phyloP scores from a whole-genome alignment of 176 grass and related monocot genomes.

The Saccharum spontaneum region DNA sequence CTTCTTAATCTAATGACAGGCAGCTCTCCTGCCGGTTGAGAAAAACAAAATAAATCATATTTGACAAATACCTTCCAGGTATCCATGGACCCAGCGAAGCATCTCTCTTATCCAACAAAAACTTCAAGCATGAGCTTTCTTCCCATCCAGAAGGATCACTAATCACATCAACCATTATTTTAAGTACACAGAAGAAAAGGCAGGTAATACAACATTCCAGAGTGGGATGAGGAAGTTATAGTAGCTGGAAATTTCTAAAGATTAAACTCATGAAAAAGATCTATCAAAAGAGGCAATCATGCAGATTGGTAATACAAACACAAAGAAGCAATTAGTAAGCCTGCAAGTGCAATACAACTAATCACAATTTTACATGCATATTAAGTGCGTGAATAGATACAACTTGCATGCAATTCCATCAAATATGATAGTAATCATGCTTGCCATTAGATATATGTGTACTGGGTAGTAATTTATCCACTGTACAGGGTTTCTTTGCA shows the following conservation, averaged over 20 bases:
- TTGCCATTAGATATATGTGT: neutral
- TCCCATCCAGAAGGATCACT: slow-evolving; percentile 94
- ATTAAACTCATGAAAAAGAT: neutral
- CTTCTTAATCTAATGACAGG: too few relatives aligned
- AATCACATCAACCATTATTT: slow-evolving; percentile 31
- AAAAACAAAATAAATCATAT: slow-evolving; percentile 32
- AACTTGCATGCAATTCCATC: neutral
- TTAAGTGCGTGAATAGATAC: neutral
- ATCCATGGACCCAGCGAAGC: slow-evolving; percentile 87
- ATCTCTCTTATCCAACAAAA: slow-evolving; percentile 94
- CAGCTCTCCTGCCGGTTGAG: too few relatives aligned
- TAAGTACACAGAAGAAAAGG: slow-evolving; percentile 26
- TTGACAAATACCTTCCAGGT: slow-evolving; percentile 84
- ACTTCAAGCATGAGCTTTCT: slow-evolving; percentile 96
- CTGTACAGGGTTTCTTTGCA: too few relatives aligned
- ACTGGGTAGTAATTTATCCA: too few relatives aligned
- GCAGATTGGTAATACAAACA: neutral
- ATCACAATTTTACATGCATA: neutral
- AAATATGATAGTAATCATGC: neutral
- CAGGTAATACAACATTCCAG: slow-evolving; percentile 10
- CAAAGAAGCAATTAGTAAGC: too few relatives aligned
- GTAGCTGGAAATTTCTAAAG: slow-evolving; percentile 9
- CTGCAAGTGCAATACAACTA: neutral
- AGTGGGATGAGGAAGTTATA: slow-evolving; percentile 19
- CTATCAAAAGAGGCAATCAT: slow-evolving; percentile 1